Percentiles rank a stretch among this genome's conserved stretches.
phyloP scores from a whole-genome alignment of 2,329 filamentous ascomycete genomes.

The Leptodontidium sp. region DNA sequence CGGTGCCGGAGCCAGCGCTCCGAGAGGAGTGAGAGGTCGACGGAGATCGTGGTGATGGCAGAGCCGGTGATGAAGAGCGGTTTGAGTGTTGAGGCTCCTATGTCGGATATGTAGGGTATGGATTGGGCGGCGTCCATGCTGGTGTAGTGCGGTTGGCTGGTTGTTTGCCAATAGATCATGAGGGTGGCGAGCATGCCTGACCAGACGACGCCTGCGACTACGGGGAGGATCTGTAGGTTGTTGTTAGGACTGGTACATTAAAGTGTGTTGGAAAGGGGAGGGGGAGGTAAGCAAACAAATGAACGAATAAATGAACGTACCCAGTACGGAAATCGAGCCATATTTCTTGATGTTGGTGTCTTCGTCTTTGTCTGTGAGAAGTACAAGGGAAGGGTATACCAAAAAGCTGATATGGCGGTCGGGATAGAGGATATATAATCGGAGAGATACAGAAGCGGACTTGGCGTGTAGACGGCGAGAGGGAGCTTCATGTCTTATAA shows the following conservation, averaged over 20 bases:
- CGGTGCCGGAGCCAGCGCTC: slow-evolving; percentile 3
- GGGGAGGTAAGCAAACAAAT: not conserved
- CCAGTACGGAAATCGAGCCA: slow-evolving; percentile 2
- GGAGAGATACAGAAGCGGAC: not conserved
- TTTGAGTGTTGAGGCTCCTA: not conserved
- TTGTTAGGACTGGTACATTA: not conserved
- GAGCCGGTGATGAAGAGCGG: slow-evolving; percentile 2
- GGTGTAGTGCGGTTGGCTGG: not conserved
- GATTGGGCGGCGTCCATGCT: not conserved
- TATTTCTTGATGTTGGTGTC: not conserved
- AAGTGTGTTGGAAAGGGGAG: too few species aligned
- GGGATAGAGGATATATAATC: not conserved
- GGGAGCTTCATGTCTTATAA: slow-evolving; percentile 10
- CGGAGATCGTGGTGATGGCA: not conserved
- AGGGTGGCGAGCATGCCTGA: slow-evolving; percentile 3
- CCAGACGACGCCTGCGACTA: slow-evolving; percentile 1
- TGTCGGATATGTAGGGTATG: slow-evolving; percentile 15
- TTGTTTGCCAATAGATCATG: slow-evolving; percentile 17
- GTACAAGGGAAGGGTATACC: slow-evolving; percentile 1
- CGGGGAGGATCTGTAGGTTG: not conserved
- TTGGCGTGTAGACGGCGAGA: not conserved
- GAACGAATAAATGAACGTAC: not conserved
- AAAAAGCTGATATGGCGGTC: not conserved
- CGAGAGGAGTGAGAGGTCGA: not conserved
- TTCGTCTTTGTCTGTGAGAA: not conserved